phyloP scores from a whole-genome alignment of 2,329 filamentous ascomycete genomes.

The Pestalotiopsis fici region DNA sequence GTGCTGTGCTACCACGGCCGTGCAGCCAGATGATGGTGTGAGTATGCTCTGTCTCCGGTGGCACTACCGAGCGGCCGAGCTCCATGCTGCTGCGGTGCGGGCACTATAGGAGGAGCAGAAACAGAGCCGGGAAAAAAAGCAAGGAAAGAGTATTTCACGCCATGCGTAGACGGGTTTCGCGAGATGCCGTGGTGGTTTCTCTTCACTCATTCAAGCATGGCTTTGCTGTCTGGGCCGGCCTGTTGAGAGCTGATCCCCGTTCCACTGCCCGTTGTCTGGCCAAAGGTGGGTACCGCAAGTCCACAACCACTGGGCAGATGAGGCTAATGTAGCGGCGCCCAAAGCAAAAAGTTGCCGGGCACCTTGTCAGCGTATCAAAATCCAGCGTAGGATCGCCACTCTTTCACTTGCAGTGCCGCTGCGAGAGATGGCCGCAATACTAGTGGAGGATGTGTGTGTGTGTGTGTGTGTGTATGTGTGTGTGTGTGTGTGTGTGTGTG shows the following conservation, averaged over 20 bases:
- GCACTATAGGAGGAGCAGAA: neutral
- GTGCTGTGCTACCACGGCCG: constrained; percentile 41
- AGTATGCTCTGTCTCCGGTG: constrained; percentile 26
- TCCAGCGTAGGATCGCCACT: neutral
- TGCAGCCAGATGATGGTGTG: constrained; percentile 48
- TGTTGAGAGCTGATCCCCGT: neutral
- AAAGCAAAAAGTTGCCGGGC: neutral
- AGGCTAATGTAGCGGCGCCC: neutral
- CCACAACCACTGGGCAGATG: neutral
- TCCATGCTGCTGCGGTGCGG: constrained; percentile 5
- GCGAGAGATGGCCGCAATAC: neutral
- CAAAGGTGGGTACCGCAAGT: neutral
- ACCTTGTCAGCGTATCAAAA: neutral
- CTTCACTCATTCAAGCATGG: neutral
- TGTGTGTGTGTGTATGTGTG: neutral
- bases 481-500: too few relatives aligned
- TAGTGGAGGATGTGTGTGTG: neutral
- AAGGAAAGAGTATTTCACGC: neutral
- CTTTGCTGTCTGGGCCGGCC: neutral
- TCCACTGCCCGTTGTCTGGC: neutral
- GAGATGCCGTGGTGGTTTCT: neutral
- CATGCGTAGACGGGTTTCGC: neutral
- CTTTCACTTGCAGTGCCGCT: too few relatives aligned
- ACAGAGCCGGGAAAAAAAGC: neutral
- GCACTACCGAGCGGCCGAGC: constrained; percentile 7